Conservation (phyloP, 306 rosid genomes). For the Fragaria iinumae region DNA sequence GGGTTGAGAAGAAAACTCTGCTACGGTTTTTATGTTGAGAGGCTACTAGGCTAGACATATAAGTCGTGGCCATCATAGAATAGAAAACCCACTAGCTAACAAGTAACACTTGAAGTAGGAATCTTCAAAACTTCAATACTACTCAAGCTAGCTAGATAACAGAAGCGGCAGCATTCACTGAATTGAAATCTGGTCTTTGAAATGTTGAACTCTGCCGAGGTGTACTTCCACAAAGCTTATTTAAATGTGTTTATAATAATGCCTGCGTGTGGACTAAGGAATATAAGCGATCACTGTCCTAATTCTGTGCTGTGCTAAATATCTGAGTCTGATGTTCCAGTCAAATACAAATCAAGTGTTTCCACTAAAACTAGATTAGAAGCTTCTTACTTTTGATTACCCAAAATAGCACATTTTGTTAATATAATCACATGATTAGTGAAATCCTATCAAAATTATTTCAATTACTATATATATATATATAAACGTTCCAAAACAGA, state of each 20-base stretch:
- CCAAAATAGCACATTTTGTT: constrained; percentile 13
- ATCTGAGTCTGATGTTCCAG: constrained; percentile 29
- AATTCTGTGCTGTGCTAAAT: background rate
- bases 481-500: too few relatives aligned
- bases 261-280: constrained; percentile 24
- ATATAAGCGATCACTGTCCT: background rate
- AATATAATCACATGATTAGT: constrained; percentile 5
- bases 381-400: constrained; percentile 20
- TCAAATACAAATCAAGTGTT: constrained; percentile 38
- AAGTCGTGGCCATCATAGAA: too few relatives aligned
- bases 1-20: too few relatives aligned
- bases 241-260: background rate
- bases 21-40: too few relatives aligned
- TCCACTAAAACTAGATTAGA: constrained; percentile 18
- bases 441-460: background rate
- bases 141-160: constrained; percentile 26
- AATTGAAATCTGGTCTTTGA: constrained; percentile 13
- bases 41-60: too few relatives aligned
- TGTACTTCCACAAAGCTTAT: constrained; percentile 39
- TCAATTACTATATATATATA: background rate
- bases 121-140: constrained; percentile 29
- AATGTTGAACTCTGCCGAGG: constrained; percentile 30
- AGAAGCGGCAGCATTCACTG: constrained; percentile 20
- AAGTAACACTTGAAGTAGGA: background rate
- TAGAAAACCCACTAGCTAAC: too few relatives aligned